Evolutionary conservation across 805 yeast species (phyloP), one percentile per base, ranked within the genome.

Genomic region (Vanderwaltozyma polyspora): DNA sequence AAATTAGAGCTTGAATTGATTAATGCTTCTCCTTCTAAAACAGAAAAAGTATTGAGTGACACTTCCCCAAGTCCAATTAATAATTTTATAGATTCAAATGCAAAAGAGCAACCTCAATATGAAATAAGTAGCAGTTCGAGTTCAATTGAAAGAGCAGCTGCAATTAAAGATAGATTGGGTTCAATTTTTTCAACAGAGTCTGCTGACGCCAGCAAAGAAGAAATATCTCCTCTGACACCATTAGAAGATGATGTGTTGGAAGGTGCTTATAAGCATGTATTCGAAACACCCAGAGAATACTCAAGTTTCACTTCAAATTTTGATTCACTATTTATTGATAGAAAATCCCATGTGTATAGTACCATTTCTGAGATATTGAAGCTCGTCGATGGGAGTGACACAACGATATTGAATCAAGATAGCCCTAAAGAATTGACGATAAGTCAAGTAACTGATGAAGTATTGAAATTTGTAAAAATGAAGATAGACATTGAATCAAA

Each of bases 221-320:
- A 43, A 16, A 31, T 40, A 6, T 44, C 49, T 10, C 51, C 51
- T 3, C 16, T 41, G 29, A 48, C 51, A 1, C 48, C 50, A 10
- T 41, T 37, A 2, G 46, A 40, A 10, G 43, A 37, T 13, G 39
- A 30, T 2, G 12, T 23, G 8, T 22, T 38, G 21, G 38, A 36
- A 21, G 43, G 39, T 31, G 48, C 49, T 5, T 51, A 51, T 29
- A 48, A 46, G 12, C 43, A 36, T 33, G 52, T 50, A 12, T 51
- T 46, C 36, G 51, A 50, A 11, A 39, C 43, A 3, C 50, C 48
- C 19, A 37, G 35, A 29, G 36, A 38, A 13, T 38, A 25, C 26
- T 16, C 38, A 13, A 24, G 29, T 26, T 33, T 34, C 23, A 37
- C 33, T 22, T 29, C 36, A 19, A 25, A 29, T 10, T 30, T 34